phyloP scores from a whole-genome alignment of 495 filamentous ascomycete genomes.

The Daldinia childiae region DNA sequence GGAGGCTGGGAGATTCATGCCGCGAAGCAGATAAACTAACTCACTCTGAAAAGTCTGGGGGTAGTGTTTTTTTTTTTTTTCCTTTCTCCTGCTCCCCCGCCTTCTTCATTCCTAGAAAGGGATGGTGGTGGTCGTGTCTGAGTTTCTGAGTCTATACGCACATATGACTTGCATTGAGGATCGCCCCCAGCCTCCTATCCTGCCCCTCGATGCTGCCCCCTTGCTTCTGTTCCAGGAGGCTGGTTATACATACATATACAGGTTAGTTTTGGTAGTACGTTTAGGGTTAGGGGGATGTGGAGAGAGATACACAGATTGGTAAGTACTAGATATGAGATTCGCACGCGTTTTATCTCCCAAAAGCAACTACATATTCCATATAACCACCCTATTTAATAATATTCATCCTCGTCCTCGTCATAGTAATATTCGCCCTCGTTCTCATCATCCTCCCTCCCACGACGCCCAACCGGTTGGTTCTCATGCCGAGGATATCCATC shows the following conservation, averaged over 20 bases:
- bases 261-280: too few species aligned
- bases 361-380: too few species aligned
- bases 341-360: too few species aligned
- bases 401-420: too few species aligned
- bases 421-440: too few species aligned
- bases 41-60: background rate
- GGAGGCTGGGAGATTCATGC: constrained; percentile 27
- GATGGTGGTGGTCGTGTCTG: background rate
- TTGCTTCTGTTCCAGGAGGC: constrained; percentile 11
- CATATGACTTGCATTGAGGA: constrained; percentile 10
- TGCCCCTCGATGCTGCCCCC: background rate
- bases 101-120: constrained; percentile 1
- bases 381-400: too few species aligned
- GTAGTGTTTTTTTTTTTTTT: background rate
- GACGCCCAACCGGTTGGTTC: too few species aligned
- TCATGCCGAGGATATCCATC: too few species aligned
- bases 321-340: too few species aligned
- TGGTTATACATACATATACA: background rate
- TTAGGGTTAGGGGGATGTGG: too few species aligned
- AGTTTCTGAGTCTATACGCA: background rate
- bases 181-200: constrained; percentile 2
- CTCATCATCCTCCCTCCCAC: background rate
- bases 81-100: background rate
- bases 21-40: background rate
- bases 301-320: too few species aligned